Conservation (phyloP, 768 basidiomycete genomes). For the Kwoniella dendrophila region DNA sequence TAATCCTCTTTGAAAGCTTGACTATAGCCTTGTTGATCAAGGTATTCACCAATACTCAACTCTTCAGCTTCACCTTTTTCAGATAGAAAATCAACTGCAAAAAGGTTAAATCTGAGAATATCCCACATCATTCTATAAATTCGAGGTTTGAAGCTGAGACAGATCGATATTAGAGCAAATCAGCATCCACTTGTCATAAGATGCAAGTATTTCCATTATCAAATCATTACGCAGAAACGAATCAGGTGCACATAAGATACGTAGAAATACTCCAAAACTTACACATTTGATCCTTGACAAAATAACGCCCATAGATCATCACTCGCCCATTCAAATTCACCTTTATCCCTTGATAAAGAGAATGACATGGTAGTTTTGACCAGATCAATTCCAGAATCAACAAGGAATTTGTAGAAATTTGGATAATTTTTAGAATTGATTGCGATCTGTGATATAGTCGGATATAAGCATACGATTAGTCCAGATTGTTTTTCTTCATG, state of each 20-base stretch:
- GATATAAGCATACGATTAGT: too few species aligned
- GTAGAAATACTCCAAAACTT: background rate
- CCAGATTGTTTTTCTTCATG: too few species aligned
- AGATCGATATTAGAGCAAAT: background rate
- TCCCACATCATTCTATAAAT: constrained; percentile 24
- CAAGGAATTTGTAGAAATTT: constrained; percentile 16
- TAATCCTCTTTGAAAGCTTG: constrained; percentile 22
- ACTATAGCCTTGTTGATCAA: constrained; percentile 16
- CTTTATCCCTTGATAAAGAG: constrained; percentile 17
- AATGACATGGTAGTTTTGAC: constrained; percentile 18
- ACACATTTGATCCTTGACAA: constrained; percentile 13
- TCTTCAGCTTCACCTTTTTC: constrained; percentile 6
- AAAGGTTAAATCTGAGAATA: constrained; percentile 17
- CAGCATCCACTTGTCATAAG: background rate
- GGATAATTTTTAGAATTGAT: constrained; percentile 18
- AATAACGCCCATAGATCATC: constrained; percentile 13
- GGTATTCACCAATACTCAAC: constrained; percentile 21
- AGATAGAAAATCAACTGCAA: constrained; percentile 11
- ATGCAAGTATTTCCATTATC: too few species aligned
- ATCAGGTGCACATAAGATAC: background rate
- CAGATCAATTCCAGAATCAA: constrained; percentile 5
- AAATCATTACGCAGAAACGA: background rate
- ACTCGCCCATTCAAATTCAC: constrained; percentile 20
- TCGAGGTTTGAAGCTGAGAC: constrained; percentile 11
- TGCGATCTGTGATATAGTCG: constrained; percentile 9